Evolutionary conservation across 2,329 filamentous ascomycete genomes (phyloP).

Genomic region (Cryphonectria radicalis): DNA sequence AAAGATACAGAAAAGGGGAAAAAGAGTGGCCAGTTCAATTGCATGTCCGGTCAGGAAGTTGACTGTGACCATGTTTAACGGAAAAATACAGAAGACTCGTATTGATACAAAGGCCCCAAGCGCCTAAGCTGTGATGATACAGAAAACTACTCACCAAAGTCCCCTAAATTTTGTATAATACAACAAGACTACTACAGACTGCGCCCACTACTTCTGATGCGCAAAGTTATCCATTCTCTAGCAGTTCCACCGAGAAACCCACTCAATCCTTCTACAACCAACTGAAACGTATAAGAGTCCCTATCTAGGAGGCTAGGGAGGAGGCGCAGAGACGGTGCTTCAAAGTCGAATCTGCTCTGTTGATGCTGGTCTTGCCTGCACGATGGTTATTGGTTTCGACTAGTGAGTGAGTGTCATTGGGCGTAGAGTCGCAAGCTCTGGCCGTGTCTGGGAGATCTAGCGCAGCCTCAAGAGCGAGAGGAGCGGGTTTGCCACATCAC

Average conservation of each 20-base stretch:
- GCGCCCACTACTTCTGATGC: not conserved
- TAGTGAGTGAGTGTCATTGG: not conserved
- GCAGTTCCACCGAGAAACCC: not conserved
- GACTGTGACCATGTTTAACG: not conserved
- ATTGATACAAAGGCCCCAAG: not conserved
- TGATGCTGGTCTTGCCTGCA: not conserved
- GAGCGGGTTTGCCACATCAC: constrained; percentile 31
- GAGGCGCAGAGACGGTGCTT: not conserved
- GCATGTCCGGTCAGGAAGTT: not conserved
- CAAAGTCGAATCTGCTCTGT: not conserved
- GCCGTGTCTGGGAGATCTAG: not conserved
- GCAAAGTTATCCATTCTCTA: not conserved
- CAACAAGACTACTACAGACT: not conserved
- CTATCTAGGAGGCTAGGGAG: not conserved
- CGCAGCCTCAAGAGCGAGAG: constrained; percentile 11
- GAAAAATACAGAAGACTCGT: not conserved
- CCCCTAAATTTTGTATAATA: not conserved
- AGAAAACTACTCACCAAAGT: not conserved
- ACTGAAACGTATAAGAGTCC: not conserved
- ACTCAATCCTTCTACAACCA: not conserved
- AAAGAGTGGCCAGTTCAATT: not conserved
- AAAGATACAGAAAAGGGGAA: not conserved
- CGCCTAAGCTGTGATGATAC: constrained; percentile 1
- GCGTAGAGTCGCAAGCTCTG: not conserved
- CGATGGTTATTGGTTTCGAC: not conserved